These are phyloP conservation scores for Geosmithia flava DNA, from an alignment of 2,329 filamentous ascomycete species.

Conservation along the genomic window DNA sequence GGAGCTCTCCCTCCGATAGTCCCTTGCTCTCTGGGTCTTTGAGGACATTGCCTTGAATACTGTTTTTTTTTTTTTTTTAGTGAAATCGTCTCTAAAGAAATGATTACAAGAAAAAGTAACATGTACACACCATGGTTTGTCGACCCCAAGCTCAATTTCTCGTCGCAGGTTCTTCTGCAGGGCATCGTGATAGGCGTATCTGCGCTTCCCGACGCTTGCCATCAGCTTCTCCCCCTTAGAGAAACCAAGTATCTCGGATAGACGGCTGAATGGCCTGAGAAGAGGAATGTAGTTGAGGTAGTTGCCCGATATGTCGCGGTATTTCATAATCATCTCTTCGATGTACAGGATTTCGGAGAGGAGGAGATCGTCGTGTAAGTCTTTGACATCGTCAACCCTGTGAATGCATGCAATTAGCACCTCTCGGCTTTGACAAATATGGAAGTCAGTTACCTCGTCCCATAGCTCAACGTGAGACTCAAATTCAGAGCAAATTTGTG, in stretches of 20 bases:
- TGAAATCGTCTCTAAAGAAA: too few species aligned
- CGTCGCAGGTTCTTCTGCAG: conserved; percentile 7
- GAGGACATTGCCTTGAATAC: conserved; percentile 52
- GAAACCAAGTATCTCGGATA: conserved; percentile 3
- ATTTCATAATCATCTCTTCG: conserved; percentile 8
- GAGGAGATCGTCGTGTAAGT: conserved; percentile 12
- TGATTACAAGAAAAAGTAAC: too few species aligned
- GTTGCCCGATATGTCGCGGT: conserved; percentile 7
- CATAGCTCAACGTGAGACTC: conserved; percentile 51
- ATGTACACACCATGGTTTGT: conserved; percentile 35
- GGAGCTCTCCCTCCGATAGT: conserved; percentile 52
- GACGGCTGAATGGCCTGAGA: conserved; percentile 5
- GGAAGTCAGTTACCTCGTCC: conserved; percentile 27
- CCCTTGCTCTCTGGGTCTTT: conserved; percentile 52
- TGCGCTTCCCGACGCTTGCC: conserved; percentile 7
- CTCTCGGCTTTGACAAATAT: neutral
- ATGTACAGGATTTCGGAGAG: conserved; percentile 10
- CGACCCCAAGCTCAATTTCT: conserved; percentile 33
- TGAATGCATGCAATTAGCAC: neutral
- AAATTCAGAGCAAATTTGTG: conserved; percentile 53
- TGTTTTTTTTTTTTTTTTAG: too few species aligned
- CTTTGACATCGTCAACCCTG: conserved; percentile 12
- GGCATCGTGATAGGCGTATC: conserved; percentile 8
- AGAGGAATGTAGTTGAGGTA: conserved; percentile 10
- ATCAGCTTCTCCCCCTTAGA: conserved; percentile 1